Evolutionary conservation across 2,329 filamentous ascomycete species (phyloP).

Genomic region (Colletotrichum sp.): DNA sequence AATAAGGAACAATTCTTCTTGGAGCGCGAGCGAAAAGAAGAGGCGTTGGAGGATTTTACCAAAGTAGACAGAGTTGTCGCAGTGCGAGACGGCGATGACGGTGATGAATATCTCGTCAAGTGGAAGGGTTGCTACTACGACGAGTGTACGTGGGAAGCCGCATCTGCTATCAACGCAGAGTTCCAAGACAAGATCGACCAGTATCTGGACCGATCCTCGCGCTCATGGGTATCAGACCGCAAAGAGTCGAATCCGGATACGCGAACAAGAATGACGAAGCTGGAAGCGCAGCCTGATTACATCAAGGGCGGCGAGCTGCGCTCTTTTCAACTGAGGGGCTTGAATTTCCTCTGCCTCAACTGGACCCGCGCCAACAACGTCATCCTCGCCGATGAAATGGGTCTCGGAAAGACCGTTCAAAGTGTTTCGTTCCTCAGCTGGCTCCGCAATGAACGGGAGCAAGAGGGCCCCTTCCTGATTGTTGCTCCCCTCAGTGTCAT

Average conservation of each 20-base stretch:
- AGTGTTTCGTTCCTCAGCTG: slow-evolving; percentile 97
- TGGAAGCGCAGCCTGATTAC: slow-evolving; percentile 85
- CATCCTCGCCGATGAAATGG: slow-evolving; percentile 98
- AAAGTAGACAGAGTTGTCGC: slow-evolving; percentile 94
- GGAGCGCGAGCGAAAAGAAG: slow-evolving; percentile 89
- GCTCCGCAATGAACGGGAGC: slow-evolving; percentile 86
- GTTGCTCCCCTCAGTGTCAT: slow-evolving; percentile 98
- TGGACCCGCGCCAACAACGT: slow-evolving; percentile 96
- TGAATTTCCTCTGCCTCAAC: slow-evolving; percentile 96
- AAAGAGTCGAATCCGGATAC: slow-evolving; percentile 78
- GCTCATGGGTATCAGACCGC: slow-evolving; percentile 80
- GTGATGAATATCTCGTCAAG: slow-evolving; percentile 90
- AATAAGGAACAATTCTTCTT: slow-evolving; percentile 93
- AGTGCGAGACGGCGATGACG: slow-evolving; percentile 78
- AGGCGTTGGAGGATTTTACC: slow-evolving; percentile 87
- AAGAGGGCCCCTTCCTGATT: slow-evolving; percentile 94
- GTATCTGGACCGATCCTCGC: slow-evolving; percentile 82
- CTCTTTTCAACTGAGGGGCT: slow-evolving; percentile 89
- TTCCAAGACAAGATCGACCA: slow-evolving; percentile 92
- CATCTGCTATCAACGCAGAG: slow-evolving; percentile 74
- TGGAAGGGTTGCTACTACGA: slow-evolving; percentile 97
- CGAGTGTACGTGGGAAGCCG: slow-evolving; percentile 90
- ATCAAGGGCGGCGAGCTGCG: slow-evolving; percentile 85
- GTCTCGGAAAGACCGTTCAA: slow-evolving; percentile 96
- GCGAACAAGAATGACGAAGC: slow-evolving; percentile 73